Conservation (phyloP, 2,329 filamentous ascomycete species). For the Fusarium sp. region DNA sequence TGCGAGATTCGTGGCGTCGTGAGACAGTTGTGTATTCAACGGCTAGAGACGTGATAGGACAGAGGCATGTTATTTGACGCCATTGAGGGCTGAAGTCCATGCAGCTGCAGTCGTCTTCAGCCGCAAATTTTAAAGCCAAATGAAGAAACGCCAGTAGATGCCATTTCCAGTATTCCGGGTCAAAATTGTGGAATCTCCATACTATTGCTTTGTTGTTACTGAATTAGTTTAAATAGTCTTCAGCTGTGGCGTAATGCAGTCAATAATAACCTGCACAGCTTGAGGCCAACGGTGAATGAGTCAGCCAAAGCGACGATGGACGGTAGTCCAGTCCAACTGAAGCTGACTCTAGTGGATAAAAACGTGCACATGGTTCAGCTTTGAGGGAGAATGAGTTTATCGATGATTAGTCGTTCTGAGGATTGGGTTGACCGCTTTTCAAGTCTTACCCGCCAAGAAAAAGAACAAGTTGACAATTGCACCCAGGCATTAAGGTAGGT, state of each 20-base stretch:
- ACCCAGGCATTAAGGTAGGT: too few relatives aligned
- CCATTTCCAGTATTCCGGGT: background rate
- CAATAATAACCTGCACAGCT: background rate
- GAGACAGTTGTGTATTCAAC: background rate
- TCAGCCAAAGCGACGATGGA: background rate
- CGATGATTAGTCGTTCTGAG: background rate
- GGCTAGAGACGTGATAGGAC: background rate
- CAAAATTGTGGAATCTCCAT: background rate
- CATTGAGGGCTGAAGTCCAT: background rate
- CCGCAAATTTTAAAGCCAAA: background rate
- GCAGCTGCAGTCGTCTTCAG: background rate
- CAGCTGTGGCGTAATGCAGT: background rate
- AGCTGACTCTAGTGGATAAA: background rate
- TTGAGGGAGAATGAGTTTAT: background rate
- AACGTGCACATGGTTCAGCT: background rate
- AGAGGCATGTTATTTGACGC: background rate
- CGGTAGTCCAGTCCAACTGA: background rate
- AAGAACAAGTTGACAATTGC: too few relatives aligned
- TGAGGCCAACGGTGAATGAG: background rate
- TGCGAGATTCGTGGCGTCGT: background rate
- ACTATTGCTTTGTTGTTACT: background rate
- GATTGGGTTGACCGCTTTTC: background rate
- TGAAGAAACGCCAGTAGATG: background rate
- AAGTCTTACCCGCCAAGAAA: too few relatives aligned
- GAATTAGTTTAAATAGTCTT: slow-evolving; percentile 1